Base-by-base conservation (phyloP, 139 green algal genomes). In the Micractinium conductrix region DNA sequence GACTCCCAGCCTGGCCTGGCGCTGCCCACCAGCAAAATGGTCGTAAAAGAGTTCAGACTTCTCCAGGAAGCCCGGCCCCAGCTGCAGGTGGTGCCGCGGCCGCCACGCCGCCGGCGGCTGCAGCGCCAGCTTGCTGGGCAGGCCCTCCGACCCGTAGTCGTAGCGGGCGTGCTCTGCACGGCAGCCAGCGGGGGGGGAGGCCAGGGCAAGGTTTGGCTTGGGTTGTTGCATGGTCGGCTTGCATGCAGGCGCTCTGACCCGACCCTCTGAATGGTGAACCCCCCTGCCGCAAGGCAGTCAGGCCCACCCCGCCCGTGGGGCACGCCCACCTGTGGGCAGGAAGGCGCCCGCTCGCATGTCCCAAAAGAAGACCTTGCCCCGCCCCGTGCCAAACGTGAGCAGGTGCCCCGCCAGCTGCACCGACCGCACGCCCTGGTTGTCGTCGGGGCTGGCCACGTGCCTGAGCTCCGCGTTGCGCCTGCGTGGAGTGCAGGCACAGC, bases 311-410 rank as follows among this genome's bases (percentile, higher is more conserved):
- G n/a, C n/a, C n/a, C n/a, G n/a, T n/a, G n/a, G n/a, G n/a, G n/a
- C n/a, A 50, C 43, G 22, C n/a, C 50, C 69, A 42, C 71, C 87
- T 33, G 84, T 74, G 76, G 81, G 60, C 87, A 91, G 19, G 35
- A 85, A 87, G 16, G 71, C 30, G n/a, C 43, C 6, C 2, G 62
- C 55, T 0, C 92, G 84, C 74, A 95, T 17, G 81, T 95, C 91
- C 44, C 80, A 91, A 62, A 95, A 95, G 43, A 55, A 88, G 26
- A 95, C 44, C 62, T 84, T 84, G 19, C 92, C 90, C 5, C 53
- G 74, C 30, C 92, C 90, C 50, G 82, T 93, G 55, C 92, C 92
- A 79, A 87, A 88, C 9, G 87, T 91, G 35, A 95, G 68, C n/a
- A 95, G 69, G 74, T 92, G 44, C 45, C 91, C 79, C n/a, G 86